Percentiles rank a stretch among this genome's conserved stretches.
phyloP scores from a whole-genome alignment of 306 rosid species.

The Arachis hypogaea region DNA sequence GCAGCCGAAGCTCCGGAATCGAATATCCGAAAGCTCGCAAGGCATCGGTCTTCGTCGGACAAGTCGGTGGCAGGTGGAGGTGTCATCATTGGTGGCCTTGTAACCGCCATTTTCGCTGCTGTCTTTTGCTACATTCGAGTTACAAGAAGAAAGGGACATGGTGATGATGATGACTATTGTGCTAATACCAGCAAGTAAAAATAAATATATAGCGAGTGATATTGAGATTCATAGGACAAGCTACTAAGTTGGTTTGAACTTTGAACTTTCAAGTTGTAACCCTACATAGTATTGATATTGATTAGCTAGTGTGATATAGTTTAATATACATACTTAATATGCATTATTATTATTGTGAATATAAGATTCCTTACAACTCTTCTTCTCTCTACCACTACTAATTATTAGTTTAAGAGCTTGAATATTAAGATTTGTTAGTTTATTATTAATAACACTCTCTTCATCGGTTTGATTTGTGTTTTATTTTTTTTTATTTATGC shows the following conservation, averaged over 20 bases:
- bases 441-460: too few species aligned
- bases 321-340: neutral
- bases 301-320: neutral
- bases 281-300: neutral
- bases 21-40: slow-evolving; percentile 55
- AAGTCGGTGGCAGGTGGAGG: slow-evolving; percentile 92
- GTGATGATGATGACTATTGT: neutral
- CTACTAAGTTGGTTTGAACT: too few species aligned
- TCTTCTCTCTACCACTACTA: neutral
- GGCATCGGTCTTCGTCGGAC: slow-evolving; percentile 55
- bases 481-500: too few species aligned
- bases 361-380: neutral
- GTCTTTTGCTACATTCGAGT: slow-evolving; percentile 84
- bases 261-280: neutral
- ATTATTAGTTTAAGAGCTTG: too few species aligned
- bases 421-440: too few species aligned
- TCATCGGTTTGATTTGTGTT: too few species aligned
- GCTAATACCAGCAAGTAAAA: too few species aligned
- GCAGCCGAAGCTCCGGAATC: slow-evolving; percentile 63
- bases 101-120: slow-evolving; percentile 79
- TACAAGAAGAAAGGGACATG: slow-evolving; percentile 59
- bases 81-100: slow-evolving; percentile 84
- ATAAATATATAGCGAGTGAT: slow-evolving; percentile 16
- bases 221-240: neutral
- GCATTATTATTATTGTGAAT: slow-evolving; percentile 22